phyloP scores from a whole-genome alignment of 192 early-diverging fungal species.

The Coemansia sp. region DNA sequence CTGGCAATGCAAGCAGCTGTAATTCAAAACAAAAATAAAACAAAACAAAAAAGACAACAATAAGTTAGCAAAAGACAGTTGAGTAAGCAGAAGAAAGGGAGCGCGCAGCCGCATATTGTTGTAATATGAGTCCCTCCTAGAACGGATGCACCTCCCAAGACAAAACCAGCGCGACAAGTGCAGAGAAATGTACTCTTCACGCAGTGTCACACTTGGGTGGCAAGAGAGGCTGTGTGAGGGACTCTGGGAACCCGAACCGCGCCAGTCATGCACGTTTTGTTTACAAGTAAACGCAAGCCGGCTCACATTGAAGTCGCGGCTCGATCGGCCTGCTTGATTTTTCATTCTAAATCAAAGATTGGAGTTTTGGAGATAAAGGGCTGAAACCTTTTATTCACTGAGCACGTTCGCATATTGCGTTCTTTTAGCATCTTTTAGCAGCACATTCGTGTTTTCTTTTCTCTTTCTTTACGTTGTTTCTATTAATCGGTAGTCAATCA shows the following conservation, averaged over 20 bases:
- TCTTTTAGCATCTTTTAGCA: neutral
- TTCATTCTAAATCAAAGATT: neutral
- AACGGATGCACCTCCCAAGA: neutral
- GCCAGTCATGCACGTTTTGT: too few relatives aligned
- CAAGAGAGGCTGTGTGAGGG: too few relatives aligned
- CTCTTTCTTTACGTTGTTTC: neutral
- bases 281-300: neutral
- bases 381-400: too few relatives aligned
- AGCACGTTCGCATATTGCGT: neutral
- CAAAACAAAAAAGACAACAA: neutral
- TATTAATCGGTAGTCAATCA: neutral
- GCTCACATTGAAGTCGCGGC: neutral
- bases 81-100: neutral
- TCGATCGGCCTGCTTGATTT: neutral
- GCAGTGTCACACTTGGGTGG: too few relatives aligned
- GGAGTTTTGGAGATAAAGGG: neutral
- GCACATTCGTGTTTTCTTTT: neutral
- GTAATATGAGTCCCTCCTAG: neutral
- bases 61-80: neutral
- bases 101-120: neutral
- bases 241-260: too few relatives aligned
- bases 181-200: neutral
- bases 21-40: constrained; percentile 1
- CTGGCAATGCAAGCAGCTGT: neutral
- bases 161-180: neutral